Conservation (phyloP, 208 protist species). For the Porcisia deanei region DNA sequence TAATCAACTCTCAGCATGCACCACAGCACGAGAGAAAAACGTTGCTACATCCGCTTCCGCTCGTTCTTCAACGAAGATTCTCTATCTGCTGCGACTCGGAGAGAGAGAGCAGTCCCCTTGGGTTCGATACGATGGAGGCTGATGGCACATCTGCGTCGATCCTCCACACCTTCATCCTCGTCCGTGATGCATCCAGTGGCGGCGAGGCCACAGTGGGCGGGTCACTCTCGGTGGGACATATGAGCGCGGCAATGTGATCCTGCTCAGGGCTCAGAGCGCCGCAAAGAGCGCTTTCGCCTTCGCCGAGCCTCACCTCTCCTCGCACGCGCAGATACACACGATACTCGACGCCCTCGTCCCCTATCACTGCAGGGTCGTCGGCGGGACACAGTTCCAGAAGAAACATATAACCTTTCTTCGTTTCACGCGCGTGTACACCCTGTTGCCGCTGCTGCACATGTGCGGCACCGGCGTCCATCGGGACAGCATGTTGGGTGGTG, state of each 20-base stretch:
- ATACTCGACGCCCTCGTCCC: neutral
- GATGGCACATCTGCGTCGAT: slow-evolving; percentile 1
- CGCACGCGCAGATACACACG: slow-evolving; percentile 19
- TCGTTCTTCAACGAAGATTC: slow-evolving; percentile 2
- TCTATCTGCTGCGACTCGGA: slow-evolving; percentile 5
- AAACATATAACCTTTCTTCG: slow-evolving; percentile 21
- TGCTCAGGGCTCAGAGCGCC: slow-evolving; percentile 10
- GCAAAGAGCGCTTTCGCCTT: slow-evolving; percentile 28
- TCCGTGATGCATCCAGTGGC: neutral
- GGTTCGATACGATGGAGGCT: neutral
- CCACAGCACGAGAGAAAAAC: neutral
- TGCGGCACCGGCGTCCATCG: neutral
- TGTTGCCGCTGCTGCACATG: slow-evolving; percentile 7
- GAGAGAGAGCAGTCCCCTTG: neutral
- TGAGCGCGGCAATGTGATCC: slow-evolving; percentile 20
- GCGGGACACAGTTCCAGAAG: slow-evolving; percentile 23
- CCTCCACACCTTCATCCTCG: slow-evolving; percentile 32
- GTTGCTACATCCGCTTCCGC: too few species aligned
- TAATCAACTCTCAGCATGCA: neutral
- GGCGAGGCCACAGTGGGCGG: neutral
- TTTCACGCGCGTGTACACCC: neutral
- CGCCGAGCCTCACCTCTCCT: slow-evolving; percentile 20
- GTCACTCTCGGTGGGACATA: slow-evolving; percentile 6
- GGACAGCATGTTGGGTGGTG: neutral
- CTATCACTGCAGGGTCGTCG: neutral